Percentiles rank a stretch among this genome's conserved stretches.
These are phyloP conservation scores for Ascochyta pisi DNA, from an alignment of 2,329 filamentous ascomycete genomes.

Conservation along the genomic window DNA sequence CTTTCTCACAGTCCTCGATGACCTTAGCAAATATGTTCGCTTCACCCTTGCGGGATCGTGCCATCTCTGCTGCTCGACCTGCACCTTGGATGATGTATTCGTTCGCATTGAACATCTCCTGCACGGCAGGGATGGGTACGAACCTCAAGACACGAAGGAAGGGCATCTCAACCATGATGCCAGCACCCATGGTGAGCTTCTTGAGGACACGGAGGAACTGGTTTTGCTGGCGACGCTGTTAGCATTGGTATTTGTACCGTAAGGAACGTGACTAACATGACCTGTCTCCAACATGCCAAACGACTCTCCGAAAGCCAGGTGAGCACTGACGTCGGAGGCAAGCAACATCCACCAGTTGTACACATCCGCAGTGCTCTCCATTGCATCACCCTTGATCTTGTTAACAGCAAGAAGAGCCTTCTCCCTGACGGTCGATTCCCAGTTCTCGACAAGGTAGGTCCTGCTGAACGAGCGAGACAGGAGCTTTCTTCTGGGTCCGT, in stretches of 20 bases:
- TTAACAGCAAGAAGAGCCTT: constrained; percentile 42
- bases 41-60: constrained; percentile 37
- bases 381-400: constrained; percentile 39
- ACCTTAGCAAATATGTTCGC: constrained; percentile 45
- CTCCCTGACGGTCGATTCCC: constrained; percentile 46
- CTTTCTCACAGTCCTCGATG: constrained; percentile 40
- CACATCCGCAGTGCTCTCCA: constrained; percentile 39
- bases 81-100: constrained; percentile 42
- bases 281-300: constrained; percentile 51
- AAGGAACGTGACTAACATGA: constrained; percentile 32
- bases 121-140: constrained; percentile 36
- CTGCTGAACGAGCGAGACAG: constrained; percentile 48
- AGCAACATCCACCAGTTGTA: constrained; percentile 51
- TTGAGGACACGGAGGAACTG: constrained; percentile 48
- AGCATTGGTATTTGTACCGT: neutral
- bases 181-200: constrained; percentile 44
- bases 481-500: constrained; percentile 45
- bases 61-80: constrained; percentile 40
- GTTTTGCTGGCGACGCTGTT: constrained; percentile 17
- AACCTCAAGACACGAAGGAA: constrained; percentile 43
- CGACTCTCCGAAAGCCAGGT: constrained; percentile 50
- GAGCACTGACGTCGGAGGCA: constrained; percentile 47
- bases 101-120: constrained; percentile 47
- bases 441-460: constrained; percentile 45
- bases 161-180: constrained; percentile 48